These are phyloP conservation scores for Phytophthora ramorum DNA, from an alignment of 352 stramenopile genomes.

Conservation along the genomic window DNA sequence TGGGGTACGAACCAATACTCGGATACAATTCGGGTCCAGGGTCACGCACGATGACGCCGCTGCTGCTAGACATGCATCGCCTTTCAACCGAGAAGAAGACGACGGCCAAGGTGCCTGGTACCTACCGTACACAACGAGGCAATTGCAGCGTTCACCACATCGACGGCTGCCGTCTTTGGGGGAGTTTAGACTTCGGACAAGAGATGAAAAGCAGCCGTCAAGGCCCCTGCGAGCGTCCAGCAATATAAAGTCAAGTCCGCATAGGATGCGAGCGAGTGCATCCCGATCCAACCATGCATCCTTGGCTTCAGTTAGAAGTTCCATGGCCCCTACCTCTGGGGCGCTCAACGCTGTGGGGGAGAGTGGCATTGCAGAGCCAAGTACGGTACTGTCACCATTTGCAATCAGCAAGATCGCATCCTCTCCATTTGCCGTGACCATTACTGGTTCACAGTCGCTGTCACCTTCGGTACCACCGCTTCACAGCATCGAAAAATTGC, in stretches of 20 bases:
- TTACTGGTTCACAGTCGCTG: background rate
- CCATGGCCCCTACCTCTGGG: background rate
- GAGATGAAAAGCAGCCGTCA: conserved; percentile 53
- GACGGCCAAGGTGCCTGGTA: conserved; percentile 38
- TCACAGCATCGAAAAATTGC: conserved; percentile 67
- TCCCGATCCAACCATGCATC: conserved; percentile 13
- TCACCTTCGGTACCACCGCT: conserved; percentile 13
- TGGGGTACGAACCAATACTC: conserved; percentile 10
- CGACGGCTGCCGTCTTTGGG: conserved; percentile 52
- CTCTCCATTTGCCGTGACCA: conserved; percentile 12
- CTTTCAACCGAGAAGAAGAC: conserved; percentile 18
- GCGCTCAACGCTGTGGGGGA: conserved; percentile 1
- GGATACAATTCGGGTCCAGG: conserved; percentile 2
- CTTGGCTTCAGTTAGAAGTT: conserved; percentile 9
- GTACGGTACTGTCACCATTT: background rate
- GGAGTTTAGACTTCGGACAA: conserved; percentile 48
- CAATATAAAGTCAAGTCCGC: conserved; percentile 12
- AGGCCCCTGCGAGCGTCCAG: conserved; percentile 33
- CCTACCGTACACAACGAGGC: conserved; percentile 73
- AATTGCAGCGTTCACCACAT: conserved; percentile 51
- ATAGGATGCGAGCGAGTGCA: conserved; percentile 10
- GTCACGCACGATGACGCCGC: background rate
- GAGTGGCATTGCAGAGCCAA: background rate
- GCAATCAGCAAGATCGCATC: conserved; percentile 1
- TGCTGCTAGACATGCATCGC: background rate